Conservation (phyloP, 2,329 filamentous ascomycete genomes). For the Metarhizium humberi region DNA sequence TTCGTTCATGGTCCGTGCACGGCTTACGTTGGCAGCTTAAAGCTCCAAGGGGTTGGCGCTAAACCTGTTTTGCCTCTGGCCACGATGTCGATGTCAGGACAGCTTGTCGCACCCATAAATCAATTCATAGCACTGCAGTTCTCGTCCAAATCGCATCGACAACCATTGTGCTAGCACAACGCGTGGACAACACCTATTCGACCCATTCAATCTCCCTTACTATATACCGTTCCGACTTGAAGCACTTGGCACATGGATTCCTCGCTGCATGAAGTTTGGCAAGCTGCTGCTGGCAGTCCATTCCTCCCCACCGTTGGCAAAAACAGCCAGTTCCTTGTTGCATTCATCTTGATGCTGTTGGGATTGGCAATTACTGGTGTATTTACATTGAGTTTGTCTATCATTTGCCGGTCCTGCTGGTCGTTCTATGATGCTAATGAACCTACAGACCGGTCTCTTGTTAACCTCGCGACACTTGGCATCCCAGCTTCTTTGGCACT, state of each 20-base stretch:
- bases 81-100: slow-evolving; percentile 21
- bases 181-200: background rate
- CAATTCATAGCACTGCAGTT: too few species aligned
- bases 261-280: slow-evolving; percentile 84
- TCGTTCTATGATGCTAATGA: background rate
- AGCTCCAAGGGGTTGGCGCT: slow-evolving; percentile 13
- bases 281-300: slow-evolving; percentile 79
- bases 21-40: slow-evolving; percentile 19
- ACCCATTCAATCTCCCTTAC: background rate
- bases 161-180: background rate
- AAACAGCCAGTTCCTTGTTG: slow-evolving; percentile 73
- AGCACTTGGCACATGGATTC: slow-evolving; percentile 54
- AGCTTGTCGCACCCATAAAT: slow-evolving; percentile 4
- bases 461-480: slow-evolving; percentile 68
- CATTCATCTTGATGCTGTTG: slow-evolving; percentile 62
- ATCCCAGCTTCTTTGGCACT: slow-evolving; percentile 81
- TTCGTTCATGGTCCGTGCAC: slow-evolving; percentile 13
- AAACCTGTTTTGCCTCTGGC: slow-evolving; percentile 22
- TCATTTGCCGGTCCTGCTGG: background rate
- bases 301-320: slow-evolving; percentile 76
- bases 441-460: slow-evolving; percentile 64
- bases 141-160: background rate
- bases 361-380: slow-evolving; percentile 66
- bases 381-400: slow-evolving; percentile 81
- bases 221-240: background rate